Base-by-base conservation (phyloP, 176 grass and related monocot species). In the Aechmea fasciata region DNA sequence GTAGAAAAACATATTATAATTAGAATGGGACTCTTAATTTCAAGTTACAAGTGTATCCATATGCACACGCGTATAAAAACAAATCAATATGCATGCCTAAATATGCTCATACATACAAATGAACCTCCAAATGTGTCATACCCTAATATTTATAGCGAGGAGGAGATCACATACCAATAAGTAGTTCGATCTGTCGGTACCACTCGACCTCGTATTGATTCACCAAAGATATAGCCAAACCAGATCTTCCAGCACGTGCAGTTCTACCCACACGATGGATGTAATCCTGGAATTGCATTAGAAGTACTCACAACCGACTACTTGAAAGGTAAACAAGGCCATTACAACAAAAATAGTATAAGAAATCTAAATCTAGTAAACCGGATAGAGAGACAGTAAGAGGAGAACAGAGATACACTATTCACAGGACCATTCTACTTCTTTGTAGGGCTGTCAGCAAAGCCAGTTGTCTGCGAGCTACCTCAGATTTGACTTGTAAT, bases 241-340 rank as follows among this genome's bases (percentile, higher is more conserved):
- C 94, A 79, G 89, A 90, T 11, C 70, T 77, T 63, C 94, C 89
- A 61, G 94, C 89, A 77, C 94, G 88, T 64, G 93, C 89, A 57
- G 93, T 97, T 79, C 94, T 92, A 67, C 94, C 94, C 10, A 92
- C 94, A 55, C 86, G 86, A 92, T 97, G 94, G 57, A 97, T 77
- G 74, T 97, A 97, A 85, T 92, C 94, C 89, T 92, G 73, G 47
- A 87, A 59, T 69, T 41, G 48, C 48, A 19, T 26, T 17, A 76
- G 61, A 51, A 48, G 20, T 62, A 82, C 19, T 26, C 9, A 70
- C 14, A 59, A 33, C 29, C 29, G 5, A 7, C 33, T 41, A 41
- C 33, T 41, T 8, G 33, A 41, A 41, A 41, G 33, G 6, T n/a
- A 59, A 57, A 52, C 13, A 49, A 53, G 52, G 18, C 52, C 3